Evolutionary conservation across 1,139 yeast species (phyloP).

Genomic region (Yamadazyma taylorii): DNA sequence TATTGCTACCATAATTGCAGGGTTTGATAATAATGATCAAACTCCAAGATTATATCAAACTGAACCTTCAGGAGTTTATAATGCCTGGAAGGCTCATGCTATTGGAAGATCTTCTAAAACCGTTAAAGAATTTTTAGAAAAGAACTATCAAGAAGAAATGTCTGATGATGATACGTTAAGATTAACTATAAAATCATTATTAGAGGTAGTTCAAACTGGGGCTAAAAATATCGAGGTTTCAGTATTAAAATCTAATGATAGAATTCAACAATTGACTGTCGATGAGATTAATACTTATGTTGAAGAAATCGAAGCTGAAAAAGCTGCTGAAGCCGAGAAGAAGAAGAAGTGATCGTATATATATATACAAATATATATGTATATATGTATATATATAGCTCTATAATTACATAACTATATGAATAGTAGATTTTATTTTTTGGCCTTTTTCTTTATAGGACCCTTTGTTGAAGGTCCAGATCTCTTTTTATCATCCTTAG

Average conservation of each 20-base stretch:
- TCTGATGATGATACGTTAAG: constrained; percentile 74
- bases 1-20: constrained; percentile 91
- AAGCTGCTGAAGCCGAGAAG: constrained; percentile 86
- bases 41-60: constrained; percentile 88
- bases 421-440: too few species aligned
- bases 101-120: constrained; percentile 96
- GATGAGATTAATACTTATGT: constrained; percentile 80
- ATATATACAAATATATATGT: neutral
- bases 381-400: neutral
- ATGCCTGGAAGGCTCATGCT: constrained; percentile 99
- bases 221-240: constrained; percentile 94
- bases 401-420: too few species aligned
- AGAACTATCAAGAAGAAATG: constrained; percentile 72
- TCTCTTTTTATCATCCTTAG: constrained; percentile 25
- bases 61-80: constrained; percentile 96
- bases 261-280: constrained; percentile 54
- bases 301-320: constrained; percentile 84
- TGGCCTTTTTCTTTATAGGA: constrained; percentile 19
- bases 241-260: constrained; percentile 70
- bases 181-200: constrained; percentile 79
- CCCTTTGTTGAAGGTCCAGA: constrained; percentile 22
- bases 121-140: constrained; percentile 92
- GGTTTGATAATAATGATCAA: constrained; percentile 84
- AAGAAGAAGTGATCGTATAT: constrained; percentile 48
- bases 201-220: constrained; percentile 98